Evolutionary conservation across 192 early-diverging fungal genomes (phyloP).

Genomic region (Podila epigama): DNA sequence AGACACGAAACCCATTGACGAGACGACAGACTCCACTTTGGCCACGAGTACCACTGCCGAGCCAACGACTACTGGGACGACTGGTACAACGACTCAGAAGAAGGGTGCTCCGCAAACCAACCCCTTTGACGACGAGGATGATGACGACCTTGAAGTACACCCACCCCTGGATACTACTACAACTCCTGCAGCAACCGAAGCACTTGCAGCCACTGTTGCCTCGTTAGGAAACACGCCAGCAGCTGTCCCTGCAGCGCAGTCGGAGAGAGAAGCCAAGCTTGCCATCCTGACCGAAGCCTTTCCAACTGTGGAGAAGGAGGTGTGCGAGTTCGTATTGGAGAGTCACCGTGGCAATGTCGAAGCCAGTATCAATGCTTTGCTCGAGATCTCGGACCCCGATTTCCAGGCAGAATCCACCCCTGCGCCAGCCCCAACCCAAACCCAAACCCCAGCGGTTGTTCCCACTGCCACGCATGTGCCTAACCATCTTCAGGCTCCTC

Average conservation of each 20-base stretch:
- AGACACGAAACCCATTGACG: constrained; percentile 6
- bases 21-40: constrained; percentile 1
- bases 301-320: constrained; percentile 57
- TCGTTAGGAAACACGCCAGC: background rate
- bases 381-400: constrained; percentile 63
- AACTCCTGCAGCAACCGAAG: background rate
- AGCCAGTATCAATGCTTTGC: constrained; percentile 55
- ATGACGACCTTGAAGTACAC: constrained; percentile 25
- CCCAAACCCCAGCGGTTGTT: constrained; percentile 6
- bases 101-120: constrained; percentile 20
- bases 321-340: constrained; percentile 59
- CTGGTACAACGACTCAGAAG: constrained; percentile 6
- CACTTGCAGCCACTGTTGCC: background rate
- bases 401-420: too few species aligned
- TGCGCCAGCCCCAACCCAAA: constrained; percentile 7
- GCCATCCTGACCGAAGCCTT: constrained; percentile 60
- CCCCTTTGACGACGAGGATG: constrained; percentile 1
- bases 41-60: background rate
- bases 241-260: constrained; percentile 6
- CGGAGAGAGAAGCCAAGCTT: constrained; percentile 35
- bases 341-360: constrained; percentile 56
- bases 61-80: background rate
- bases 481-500: constrained; percentile 6
- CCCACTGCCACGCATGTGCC: background rate
- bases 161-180: background rate